Evolutionary conservation across 2,329 filamentous ascomycete species (phyloP), one percentile per base, ranked within the genome.

Genomic region (Fusarium miscanthi): DNA sequence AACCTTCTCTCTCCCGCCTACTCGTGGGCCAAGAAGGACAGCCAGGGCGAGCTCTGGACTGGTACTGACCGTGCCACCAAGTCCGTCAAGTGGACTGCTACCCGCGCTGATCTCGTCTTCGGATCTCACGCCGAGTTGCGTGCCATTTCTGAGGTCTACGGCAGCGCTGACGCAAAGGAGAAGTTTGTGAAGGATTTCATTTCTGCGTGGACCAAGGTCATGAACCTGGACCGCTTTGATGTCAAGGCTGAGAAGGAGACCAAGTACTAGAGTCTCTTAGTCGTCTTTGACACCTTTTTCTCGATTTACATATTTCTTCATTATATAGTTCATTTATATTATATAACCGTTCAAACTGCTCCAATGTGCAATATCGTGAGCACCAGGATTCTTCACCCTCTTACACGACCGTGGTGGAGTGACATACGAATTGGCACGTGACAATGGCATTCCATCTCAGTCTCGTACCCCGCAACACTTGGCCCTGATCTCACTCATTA

Each of bases 51-150:
- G 75, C 61, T 86, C 56, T 94, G 87, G 80, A 87, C 90, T 69
- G 92, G 91, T 40, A 77, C 82, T 19, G 90, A 93, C 83, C 90
- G 89, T 80, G 90, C 90, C 84, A 88, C 87, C 21, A 91, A 91
- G 58, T 77, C 84, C 53, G 87, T 88, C 84, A 93, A 91, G 84
- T 94, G 90, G 90, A 90, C 86, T 11, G 92, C 87, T 42, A 91
- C 90, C 3, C 91, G 92, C 25, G 85, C 85, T 57, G 92, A 94
- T 75, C 85, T 94, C 17, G 85, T 94, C 69, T 91, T 94, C 69
- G 92, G 92, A 59, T 90, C 90, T n/a, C 91, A 94, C 74, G 85
- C 92, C 31, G 92, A 94, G 85, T 84, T 94, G 52, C 90, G 92
- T 52, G 91, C 92, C 38, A 80, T 93, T 38, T 82, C 91, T 8